Percentiles rank a stretch among this genome's conserved stretches.
phyloP scores from a whole-genome alignment of 2,329 filamentous ascomycete species.

The Diaporthe citri region DNA sequence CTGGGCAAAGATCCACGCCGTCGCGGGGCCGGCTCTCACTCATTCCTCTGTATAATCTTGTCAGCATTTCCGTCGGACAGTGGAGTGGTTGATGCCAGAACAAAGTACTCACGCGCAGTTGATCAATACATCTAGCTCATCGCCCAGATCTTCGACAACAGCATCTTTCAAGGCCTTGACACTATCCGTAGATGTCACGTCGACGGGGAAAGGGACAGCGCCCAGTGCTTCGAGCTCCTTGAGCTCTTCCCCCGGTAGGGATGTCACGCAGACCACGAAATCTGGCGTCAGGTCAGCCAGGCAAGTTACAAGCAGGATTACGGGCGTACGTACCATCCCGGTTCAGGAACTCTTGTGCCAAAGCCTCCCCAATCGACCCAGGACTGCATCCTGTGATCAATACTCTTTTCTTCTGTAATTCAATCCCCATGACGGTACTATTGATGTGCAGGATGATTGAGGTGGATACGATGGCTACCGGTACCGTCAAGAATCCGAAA shows the following conservation, averaged over 20 bases:
- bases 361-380: background rate
- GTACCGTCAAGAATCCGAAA: background rate
- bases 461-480: background rate
- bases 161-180: background rate
- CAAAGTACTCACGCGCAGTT: background rate
- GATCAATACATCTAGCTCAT: background rate
- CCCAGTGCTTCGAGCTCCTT: background rate
- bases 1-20: background rate
- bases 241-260: background rate
- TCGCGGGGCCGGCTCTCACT: background rate
- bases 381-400: constrained; percentile 9
- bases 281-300: background rate
- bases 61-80: background rate
- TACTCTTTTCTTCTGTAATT: constrained; percentile 1
- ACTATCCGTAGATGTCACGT: background rate
- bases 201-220: background rate
- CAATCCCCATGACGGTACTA: background rate
- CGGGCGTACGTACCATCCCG: background rate
- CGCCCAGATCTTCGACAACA: background rate
- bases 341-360: background rate
- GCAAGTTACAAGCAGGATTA: background rate
- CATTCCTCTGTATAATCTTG: background rate
- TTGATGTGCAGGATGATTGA: background rate
- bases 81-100: background rate
- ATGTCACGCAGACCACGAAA: background rate